phyloP scores from a whole-genome alignment of 345 rosid species.

The Physaria fendleri region DNA sequence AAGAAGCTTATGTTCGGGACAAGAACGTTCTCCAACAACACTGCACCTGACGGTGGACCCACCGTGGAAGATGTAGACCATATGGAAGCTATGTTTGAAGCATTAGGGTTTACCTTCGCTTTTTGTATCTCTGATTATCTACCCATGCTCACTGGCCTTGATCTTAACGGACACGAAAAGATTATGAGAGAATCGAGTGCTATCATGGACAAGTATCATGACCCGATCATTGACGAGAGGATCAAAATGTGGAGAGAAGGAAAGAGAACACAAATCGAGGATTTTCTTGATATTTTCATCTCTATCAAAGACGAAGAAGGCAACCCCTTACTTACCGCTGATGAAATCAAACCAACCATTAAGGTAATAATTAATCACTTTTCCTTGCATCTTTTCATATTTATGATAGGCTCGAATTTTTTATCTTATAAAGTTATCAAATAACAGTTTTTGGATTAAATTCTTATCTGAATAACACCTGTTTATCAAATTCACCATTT shows the following conservation, averaged over 20 bases:
- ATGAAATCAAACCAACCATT: slow-evolving; percentile 41
- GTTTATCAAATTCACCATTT: too few relatives aligned
- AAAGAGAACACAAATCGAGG: slow-evolving; percentile 29
- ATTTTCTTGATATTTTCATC: slow-evolving; percentile 45
- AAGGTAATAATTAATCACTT: slow-evolving; percentile 27
- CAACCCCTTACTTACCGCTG: slow-evolving; percentile 29
- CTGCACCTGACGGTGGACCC: slow-evolving; percentile 29
- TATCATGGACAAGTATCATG: slow-evolving; percentile 28
- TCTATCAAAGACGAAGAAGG: slow-evolving; percentile 27
- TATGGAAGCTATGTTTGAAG: slow-evolving; percentile 31
- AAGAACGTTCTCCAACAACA: slow-evolving; percentile 24
- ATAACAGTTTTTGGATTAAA: too few relatives aligned
- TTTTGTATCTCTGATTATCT: slow-evolving; percentile 30
- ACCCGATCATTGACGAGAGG: slow-evolving; percentile 28
- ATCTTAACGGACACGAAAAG: slow-evolving; percentile 33
- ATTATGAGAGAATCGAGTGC: slow-evolving; percentile 27
- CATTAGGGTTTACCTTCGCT: slow-evolving; percentile 25
- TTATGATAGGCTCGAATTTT: too few relatives aligned
- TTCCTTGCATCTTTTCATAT: too few relatives aligned
- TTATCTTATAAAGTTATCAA: too few relatives aligned
- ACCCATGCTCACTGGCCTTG: slow-evolving; percentile 26
- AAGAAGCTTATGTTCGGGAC: slow-evolving; percentile 31
- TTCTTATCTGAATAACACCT: too few relatives aligned
- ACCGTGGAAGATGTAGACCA: slow-evolving; percentile 38
- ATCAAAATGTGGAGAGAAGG: slow-evolving; percentile 27